Base-by-base conservation (phyloP, 2,329 filamentous ascomycete species). In the Tolypocladium ovalisporum region DNA sequence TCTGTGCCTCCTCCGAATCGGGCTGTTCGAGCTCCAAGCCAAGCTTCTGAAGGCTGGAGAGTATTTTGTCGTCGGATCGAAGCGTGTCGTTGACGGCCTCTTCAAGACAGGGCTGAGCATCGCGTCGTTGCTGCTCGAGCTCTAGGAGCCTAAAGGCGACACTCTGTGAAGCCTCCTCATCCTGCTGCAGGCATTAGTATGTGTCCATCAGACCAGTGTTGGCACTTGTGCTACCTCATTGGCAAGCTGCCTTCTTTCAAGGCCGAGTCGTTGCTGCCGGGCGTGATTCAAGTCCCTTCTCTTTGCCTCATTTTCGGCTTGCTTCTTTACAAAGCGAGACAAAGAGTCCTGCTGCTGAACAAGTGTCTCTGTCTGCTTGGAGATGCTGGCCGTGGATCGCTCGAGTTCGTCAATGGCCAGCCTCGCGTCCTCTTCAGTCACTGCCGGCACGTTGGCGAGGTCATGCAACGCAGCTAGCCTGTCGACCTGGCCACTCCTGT, bases 21-120 rank as follows among this genome's bases (percentile, higher is more conserved):
- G 79, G 75, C 5, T 75, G 74, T 12, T 82, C 75, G 4, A 89
- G 75, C 62, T 85, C 84, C 58, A 78, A 79, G 0, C 85, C 79
- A 2, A 89, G 76, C 62, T 87, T 87, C 65, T 87, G 83, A 3
- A 90, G 72, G 58, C 84, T 84, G 24, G 79, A 75, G 1, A 89
- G 72, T 2, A 89, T 74, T 60, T 81, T 83, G 65, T 89, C 85
- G 59, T 90, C 86, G 1, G 83, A 80, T 10, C 76, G 74, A 10
- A 88, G 70, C 13, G 81, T 68, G 19, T 72, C 73, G 27, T 77
- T 75, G 0, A 84, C 71, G 1, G 76, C 76, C 57, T 77, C 73
- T 52, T 76, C 77, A 19, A 85, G 67, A 3, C 71, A 70, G 1
- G 73, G 67, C 4, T 73, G 74, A 0, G 77, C 73, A 0, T 70